Conservation (phyloP, 441 rosid species). For the Populus tomentosa region DNA sequence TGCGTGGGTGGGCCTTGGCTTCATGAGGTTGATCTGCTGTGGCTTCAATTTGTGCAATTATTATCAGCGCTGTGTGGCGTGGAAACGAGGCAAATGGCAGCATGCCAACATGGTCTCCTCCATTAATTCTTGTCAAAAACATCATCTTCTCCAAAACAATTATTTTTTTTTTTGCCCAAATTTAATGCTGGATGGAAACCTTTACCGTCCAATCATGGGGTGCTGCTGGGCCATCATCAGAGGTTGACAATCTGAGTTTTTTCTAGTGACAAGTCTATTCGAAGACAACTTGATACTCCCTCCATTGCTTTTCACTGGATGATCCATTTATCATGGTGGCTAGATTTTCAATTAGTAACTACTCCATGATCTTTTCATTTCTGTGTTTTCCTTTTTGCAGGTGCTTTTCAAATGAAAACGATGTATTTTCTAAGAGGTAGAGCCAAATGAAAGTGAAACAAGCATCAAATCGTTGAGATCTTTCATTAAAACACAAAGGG, state of each 20-base stretch:
- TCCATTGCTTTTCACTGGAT: not conserved
- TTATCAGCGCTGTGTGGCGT: not conserved
- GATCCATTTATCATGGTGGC: no score
- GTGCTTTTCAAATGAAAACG: no score
- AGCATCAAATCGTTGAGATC: no score
- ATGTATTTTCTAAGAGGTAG: no score
- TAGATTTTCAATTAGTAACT: no score
- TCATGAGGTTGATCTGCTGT: no score
- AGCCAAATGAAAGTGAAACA: no score
- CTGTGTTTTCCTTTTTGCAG: no score
- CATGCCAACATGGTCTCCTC: not conserved
- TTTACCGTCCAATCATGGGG: not conserved
- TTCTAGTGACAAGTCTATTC: not conserved
- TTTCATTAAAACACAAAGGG: no score
- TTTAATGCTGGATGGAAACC: not conserved
- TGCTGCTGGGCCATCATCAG: not conserved
- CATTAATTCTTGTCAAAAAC: not conserved
- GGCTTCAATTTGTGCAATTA: not conserved
- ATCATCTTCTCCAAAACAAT: not conserved
- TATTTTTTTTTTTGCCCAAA: not conserved
- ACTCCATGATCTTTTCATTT: no score
- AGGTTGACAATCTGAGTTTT: not conserved
- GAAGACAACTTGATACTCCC: not conserved
- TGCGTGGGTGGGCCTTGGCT: conserved; percentile 5
- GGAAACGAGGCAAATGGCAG: not conserved